Evolutionary conservation across 148 eudicot species (phyloP), one percentile per base, ranked within the genome.

Genomic region (Pouteria glomerata): DNA sequence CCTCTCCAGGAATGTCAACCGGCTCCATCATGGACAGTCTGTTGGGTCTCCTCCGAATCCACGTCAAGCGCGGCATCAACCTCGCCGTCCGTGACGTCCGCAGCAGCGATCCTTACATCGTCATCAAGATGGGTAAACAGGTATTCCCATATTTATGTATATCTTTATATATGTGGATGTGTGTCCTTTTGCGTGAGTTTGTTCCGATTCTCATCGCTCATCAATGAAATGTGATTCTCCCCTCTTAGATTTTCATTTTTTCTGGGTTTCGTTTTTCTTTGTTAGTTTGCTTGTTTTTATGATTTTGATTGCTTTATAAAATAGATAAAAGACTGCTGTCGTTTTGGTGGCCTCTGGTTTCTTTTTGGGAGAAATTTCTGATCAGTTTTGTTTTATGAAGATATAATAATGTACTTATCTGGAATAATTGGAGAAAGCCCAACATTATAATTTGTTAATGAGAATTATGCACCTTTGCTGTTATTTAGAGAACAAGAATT

Each of bases 71-170:
- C 71, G 97, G 97, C 0, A 65, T 85, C 31, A 86, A 92, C 77
- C 91, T 92, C 21, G 97, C 97, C 30, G 82, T 92, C 34, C 88
- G 97, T 10, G 97, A 92, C 72, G 84, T 92, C 52, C 82, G 85
- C 21, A 92, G 78, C 69, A 92, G 97, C 50, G 97, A 92, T 73
- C 96, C 97, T 16, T 92, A 92, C 47, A 82, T 84, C 59, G 86
- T 88, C 41, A 71, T 92, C 73, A 86, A 68, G 73, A 81, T 89
- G 90, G 97, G 89, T 34, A 78, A 56, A 69, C 97, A 92, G 90
- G 97, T 85, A 44, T 18, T 3, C 30, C 51, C 13, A 6, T 24
- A 7, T 35, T 23, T 42, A 21, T 66, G 18, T 39, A 12, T 6
- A 16, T 75, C 1, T 34, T 7, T 8, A 12, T 53, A 6, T 12